These are phyloP conservation scores for Podaxis mareebaensis DNA, from an alignment of 768 basidiomycete genomes.

Conservation along the genomic window DNA sequence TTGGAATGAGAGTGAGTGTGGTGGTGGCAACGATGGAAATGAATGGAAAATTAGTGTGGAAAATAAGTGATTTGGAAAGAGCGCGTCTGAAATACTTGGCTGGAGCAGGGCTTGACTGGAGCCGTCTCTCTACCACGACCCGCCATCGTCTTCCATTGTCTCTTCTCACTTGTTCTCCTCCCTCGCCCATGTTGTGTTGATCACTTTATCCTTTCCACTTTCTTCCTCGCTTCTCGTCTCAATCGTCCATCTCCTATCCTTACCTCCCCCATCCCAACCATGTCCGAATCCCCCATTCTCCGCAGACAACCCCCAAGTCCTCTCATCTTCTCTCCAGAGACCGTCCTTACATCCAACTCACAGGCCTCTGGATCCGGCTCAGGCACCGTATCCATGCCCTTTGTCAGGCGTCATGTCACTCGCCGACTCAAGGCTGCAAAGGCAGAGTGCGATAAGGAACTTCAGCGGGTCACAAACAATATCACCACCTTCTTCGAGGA, in stretches of 20 bases:
- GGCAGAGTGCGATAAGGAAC: slow-evolving; percentile 94
- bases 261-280: slow-evolving; percentile 24
- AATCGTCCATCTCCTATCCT: slow-evolving; percentile 21
- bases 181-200: slow-evolving; percentile 32
- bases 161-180: slow-evolving; percentile 25
- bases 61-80: background rate
- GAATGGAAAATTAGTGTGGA: background rate
- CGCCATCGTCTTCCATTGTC: slow-evolving; percentile 2
- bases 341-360: slow-evolving; percentile 52
- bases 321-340: slow-evolving; percentile 74
- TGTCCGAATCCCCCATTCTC: slow-evolving; percentile 52
- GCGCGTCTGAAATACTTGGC: background rate
- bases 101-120: background rate
- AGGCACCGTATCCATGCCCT: slow-evolving; percentile 88
- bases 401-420: slow-evolving; percentile 90
- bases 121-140: slow-evolving; percentile 2
- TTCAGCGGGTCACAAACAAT: slow-evolving; percentile 89
- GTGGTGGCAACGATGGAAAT: background rate
- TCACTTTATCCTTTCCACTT: slow-evolving; percentile 21
- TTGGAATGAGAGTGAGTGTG: background rate
- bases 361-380: slow-evolving; percentile 52
- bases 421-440: slow-evolving; percentile 93
- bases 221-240: slow-evolving; percentile 25
- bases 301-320: slow-evolving; percentile 75
- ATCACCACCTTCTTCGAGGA: slow-evolving; percentile 96